Percentiles rank a stretch among this genome's conserved stretches.
phyloP scores from a whole-genome alignment of 164 flowering plant species.

The Vitis labrusca region DNA sequence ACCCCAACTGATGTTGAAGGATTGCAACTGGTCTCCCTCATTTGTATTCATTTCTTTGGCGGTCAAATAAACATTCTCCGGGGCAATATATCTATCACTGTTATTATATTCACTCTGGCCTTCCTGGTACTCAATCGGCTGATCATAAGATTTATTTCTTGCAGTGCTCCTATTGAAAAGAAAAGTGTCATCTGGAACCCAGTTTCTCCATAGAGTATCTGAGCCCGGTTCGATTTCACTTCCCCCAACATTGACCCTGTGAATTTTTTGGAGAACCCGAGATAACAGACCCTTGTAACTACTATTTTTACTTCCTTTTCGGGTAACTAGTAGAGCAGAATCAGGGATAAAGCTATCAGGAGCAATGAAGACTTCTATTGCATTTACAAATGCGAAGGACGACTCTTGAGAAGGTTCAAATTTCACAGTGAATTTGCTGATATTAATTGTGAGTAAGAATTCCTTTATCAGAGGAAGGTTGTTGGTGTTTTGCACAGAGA shows the following conservation, averaged over 20 bases:
- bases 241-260: constrained; percentile 18
- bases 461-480: constrained; percentile 4
- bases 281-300: neutral
- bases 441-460: neutral
- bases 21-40: no score
- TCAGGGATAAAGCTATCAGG: neutral
- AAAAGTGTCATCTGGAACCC: constrained; percentile 3
- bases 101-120: no score
- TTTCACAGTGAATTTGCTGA: neutral
- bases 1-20: neutral
- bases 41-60: neutral
- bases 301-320: neutral
- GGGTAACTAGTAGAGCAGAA: neutral
- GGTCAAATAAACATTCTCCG: constrained; percentile 2
- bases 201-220: constrained; percentile 14
- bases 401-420: constrained; percentile 3
- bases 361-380: constrained; percentile 12
- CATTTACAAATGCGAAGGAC: constrained; percentile 14
- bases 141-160: no score
- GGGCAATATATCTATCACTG: neutral
- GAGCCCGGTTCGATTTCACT: neutral
- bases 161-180: neutral
- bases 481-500: neutral
- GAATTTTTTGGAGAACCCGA: constrained; percentile 5
- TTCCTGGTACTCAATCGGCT: no score